Percentiles rank a stretch among this genome's conserved stretches.
Evolutionary conservation across 106 monocot species (phyloP).

Genomic region (Hemerocallis citrina): DNA sequence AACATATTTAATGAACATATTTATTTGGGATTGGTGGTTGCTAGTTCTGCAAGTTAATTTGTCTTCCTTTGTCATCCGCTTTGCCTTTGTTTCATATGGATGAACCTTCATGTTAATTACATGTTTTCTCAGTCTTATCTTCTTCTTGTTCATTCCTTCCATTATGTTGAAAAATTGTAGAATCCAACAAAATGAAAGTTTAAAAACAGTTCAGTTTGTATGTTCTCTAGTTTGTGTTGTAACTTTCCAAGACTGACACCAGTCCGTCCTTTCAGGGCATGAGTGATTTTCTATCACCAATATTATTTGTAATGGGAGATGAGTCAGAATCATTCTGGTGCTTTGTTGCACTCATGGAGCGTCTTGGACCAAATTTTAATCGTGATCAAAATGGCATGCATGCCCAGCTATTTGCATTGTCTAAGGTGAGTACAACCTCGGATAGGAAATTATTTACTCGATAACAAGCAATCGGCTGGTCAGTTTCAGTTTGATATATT

Average conservation of each 20-base stretch:
- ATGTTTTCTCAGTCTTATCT: neutral
- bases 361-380: slow-evolving; percentile 60
- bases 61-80: neutral
- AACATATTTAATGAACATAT: neutral
- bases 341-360: slow-evolving; percentile 57
- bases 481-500: no score
- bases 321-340: slow-evolving; percentile 68
- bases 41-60: neutral
- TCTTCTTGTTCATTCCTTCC: neutral
- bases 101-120: neutral
- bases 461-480: no score
- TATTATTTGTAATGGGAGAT: slow-evolving; percentile 58
- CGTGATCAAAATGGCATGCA: slow-evolving; percentile 72
- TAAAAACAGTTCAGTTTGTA: neutral
- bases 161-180: neutral
- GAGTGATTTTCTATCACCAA: slow-evolving; percentile 65
- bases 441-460: no score
- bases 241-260: neutral
- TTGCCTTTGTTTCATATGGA: neutral
- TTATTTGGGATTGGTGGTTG: neutral
- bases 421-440: slow-evolving; percentile 39
- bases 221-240: neutral
- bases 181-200: neutral
- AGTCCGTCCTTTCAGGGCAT: slow-evolving; percentile 36
- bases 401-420: slow-evolving; percentile 57